Evolutionary conservation across 768 basidiomycete genomes (phyloP).

Genomic region (Myochromella boudieri): DNA sequence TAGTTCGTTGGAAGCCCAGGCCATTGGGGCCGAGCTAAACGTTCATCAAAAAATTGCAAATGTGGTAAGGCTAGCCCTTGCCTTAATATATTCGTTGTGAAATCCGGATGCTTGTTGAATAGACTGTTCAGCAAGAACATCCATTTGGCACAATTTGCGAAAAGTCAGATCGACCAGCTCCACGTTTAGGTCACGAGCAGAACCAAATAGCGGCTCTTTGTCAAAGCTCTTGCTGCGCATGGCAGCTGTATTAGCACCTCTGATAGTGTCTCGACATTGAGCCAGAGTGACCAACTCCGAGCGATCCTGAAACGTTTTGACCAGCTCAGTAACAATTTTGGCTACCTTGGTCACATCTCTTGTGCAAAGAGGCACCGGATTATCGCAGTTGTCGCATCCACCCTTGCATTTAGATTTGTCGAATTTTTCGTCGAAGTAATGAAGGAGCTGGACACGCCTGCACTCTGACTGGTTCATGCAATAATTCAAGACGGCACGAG

Average conservation of each 20-base stretch:
- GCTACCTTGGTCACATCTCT: constrained; percentile 67
- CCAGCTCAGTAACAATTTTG: constrained; percentile 53
- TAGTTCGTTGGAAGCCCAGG: constrained; percentile 24
- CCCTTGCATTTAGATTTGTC: constrained; percentile 60
- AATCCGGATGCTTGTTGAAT: constrained; percentile 45
- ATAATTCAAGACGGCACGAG: constrained; percentile 73
- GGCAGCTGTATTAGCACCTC: constrained; percentile 54
- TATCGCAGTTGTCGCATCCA: constrained; percentile 83
- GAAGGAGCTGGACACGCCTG: constrained; percentile 82
- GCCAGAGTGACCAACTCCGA: constrained; percentile 57
- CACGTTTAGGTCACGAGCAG: constrained; percentile 45
- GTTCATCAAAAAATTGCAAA: neutral
- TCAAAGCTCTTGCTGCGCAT: constrained; percentile 50
- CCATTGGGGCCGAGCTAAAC: constrained; percentile 35
- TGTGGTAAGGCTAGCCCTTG: constrained; percentile 21
- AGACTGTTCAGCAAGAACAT: constrained; percentile 48
- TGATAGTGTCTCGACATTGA: constrained; percentile 62
- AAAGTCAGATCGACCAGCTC: constrained; percentile 68
- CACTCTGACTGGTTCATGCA: constrained; percentile 83
- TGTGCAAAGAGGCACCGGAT: constrained; percentile 40
- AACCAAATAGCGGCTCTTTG: constrained; percentile 50
- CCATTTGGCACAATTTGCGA: constrained; percentile 49
- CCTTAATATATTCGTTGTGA: constrained; percentile 54
- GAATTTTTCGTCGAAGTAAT: constrained; percentile 87
- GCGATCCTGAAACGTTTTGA: constrained; percentile 42